Conservation (phyloP, 192 early-diverging fungal species). For the Coemansia sp. region DNA sequence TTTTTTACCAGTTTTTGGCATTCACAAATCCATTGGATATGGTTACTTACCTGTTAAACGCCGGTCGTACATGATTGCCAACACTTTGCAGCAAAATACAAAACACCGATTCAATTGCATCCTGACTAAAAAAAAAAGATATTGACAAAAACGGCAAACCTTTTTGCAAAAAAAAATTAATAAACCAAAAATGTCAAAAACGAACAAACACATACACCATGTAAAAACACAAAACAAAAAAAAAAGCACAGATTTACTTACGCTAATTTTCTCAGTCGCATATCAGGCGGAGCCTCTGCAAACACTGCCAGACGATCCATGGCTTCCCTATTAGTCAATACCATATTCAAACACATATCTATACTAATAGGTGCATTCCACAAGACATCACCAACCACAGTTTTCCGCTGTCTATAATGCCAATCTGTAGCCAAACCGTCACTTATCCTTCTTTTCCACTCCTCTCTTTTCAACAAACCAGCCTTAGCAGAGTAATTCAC, state of each 20-base stretch:
- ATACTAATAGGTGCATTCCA: slow-evolving; percentile 54
- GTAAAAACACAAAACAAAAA: neutral
- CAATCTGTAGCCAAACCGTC: neutral
- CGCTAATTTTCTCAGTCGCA: slow-evolving; percentile 61
- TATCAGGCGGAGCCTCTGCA: slow-evolving; percentile 60
- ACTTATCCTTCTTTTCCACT: neutral
- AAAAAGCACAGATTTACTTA: slow-evolving; percentile 32
- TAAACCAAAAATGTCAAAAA: neutral
- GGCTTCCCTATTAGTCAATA: slow-evolving; percentile 86
- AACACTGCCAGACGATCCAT: slow-evolving; percentile 64
- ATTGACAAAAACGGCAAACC: too few relatives aligned
- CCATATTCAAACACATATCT: slow-evolving; percentile 83
- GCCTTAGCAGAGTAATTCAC: neutral
- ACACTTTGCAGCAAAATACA: slow-evolving; percentile 74
- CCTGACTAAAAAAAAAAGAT: slow-evolving; percentile 53
- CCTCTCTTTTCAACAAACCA: neutral
- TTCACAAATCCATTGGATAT: neutral
- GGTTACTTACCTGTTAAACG: slow-evolving; percentile 18
- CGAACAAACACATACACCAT: neutral
- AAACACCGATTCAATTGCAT: slow-evolving; percentile 79
- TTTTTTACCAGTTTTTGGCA: neutral
- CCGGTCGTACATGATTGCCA: slow-evolving; percentile 52
- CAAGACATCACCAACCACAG: slow-evolving; percentile 42
- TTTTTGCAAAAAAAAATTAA: neutral
- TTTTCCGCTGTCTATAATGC: slow-evolving; percentile 12